Conservation (phyloP, 768 basidiomycete genomes). For the Boletus subcaerulescens region DNA sequence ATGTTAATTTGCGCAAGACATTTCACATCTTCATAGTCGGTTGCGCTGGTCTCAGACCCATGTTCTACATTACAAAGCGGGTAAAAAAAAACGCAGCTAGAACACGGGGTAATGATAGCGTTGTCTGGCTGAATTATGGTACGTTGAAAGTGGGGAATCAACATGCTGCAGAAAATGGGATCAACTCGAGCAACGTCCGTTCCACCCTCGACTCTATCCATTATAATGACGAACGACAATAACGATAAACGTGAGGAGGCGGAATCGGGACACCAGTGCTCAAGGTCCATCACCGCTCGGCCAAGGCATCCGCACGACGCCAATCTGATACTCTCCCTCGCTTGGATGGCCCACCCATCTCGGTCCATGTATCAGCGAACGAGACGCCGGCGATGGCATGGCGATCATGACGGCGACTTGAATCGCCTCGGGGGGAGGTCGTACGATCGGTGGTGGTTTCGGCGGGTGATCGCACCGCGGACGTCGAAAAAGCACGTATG, state of each 20-base stretch:
- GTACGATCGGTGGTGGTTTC: conserved; percentile 9
- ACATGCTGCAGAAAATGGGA: too few species aligned
- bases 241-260: neutral
- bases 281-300: conserved; percentile 10
- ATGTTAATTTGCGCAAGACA: neutral
- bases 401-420: conserved; percentile 45
- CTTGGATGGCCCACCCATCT: conserved; percentile 6
- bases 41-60: conserved; percentile 3
- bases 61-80: conserved; percentile 6
- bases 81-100: neutral
- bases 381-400: conserved; percentile 38
- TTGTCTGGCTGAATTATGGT: neutral
- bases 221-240: neutral
- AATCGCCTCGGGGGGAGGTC: conserved; percentile 22
- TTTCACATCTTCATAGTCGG: neutral
- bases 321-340: conserved; percentile 43
- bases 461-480: conserved; percentile 1
- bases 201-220: neutral
- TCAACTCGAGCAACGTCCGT: too few species aligned
- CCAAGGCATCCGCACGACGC: conserved; percentile 40
- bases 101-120: neutral
- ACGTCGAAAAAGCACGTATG: conserved; percentile 5
- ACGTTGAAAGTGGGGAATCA: neutral
- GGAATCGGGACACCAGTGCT: neutral
- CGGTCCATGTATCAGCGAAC: neutral